A percentile compares a stretch with the other conserved stretches of the same genome.
phyloP scores from a whole-genome alignment of 352 stramenopile species.

The Phytophthora sp. region DNA sequence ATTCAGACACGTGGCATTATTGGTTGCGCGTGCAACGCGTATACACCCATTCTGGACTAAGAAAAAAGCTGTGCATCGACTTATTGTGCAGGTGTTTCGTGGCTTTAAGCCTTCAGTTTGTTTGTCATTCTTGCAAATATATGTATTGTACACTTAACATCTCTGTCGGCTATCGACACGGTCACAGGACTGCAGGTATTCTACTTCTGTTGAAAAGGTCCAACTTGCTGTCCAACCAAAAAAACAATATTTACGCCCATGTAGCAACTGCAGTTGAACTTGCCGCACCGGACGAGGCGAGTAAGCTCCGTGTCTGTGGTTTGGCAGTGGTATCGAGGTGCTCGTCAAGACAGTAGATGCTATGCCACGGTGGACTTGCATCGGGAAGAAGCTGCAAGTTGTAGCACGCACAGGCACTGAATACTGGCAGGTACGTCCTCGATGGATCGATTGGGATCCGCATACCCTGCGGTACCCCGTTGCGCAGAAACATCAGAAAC shows the following conservation, averaged over 20 bases:
- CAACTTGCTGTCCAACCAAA: not conserved
- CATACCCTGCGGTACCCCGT: constrained; percentile 47
- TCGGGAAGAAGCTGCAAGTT: constrained; percentile 56
- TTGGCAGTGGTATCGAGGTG: constrained; percentile 1
- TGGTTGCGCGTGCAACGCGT: too few species aligned
- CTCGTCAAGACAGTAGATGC: constrained; percentile 45
- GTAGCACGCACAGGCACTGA: constrained; percentile 60
- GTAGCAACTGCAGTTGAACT: constrained; percentile 1
- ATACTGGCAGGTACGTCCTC: constrained; percentile 60
- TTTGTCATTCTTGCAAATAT: not conserved
- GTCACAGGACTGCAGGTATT: too few species aligned
- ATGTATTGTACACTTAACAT: constrained; percentile 3
- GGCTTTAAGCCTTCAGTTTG: too few species aligned
- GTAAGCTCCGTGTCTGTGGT: not conserved
- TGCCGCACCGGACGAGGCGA: not conserved
- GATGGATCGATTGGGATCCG: constrained; percentile 48
- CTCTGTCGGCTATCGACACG: not conserved
- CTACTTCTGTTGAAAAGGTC: too few species aligned
- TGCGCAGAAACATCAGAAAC: constrained; percentile 60
- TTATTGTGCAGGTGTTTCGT: too few species aligned
- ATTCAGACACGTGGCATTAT: too few species aligned
- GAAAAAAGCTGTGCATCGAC: too few species aligned
- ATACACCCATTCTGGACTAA: too few species aligned
- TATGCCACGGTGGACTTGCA: constrained; percentile 47
- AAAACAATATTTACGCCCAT: constrained; percentile 7